phyloP scores from a whole-genome alignment of 257 asterid species.

The Jacaranda copaia region DNA sequence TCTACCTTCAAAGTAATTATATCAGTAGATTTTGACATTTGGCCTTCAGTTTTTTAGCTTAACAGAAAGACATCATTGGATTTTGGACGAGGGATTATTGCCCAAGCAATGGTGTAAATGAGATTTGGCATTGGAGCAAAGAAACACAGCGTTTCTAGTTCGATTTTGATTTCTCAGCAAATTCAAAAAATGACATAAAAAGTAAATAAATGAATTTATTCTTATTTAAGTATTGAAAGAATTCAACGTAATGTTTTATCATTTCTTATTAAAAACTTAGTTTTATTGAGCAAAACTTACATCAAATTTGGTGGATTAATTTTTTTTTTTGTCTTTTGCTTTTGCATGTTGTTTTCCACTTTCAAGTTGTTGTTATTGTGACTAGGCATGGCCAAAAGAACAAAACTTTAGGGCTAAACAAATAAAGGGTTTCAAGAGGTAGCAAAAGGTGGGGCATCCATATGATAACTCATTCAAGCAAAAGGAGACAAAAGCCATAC shows the following conservation, averaged over 20 bases:
- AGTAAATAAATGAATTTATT: too few relatives aligned
- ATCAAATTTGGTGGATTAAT: neutral
- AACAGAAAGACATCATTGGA: neutral
- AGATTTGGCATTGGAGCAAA: neutral
- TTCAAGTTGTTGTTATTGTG: neutral
- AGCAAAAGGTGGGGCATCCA: slow-evolving; percentile 30
- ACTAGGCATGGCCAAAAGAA: slow-evolving; percentile 29
- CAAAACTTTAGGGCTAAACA: slow-evolving; percentile 26
- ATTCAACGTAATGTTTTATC: neutral
- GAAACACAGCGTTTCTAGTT: neutral
- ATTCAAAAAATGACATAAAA: neutral
- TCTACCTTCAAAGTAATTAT: slow-evolving; percentile 13
- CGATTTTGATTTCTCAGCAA: slow-evolving; percentile 35
- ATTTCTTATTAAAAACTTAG: neutral
- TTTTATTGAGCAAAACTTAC: neutral
- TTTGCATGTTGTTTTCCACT: slow-evolving; percentile 27
- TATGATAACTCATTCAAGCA: slow-evolving; percentile 34
- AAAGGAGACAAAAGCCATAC: slow-evolving; percentile 42
- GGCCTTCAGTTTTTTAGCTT: neutral
- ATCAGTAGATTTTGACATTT: slow-evolving; percentile 16
- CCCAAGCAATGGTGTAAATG: slow-evolving; percentile 9
- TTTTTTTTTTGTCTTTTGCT: neutral
- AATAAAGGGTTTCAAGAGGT: slow-evolving; percentile 31
- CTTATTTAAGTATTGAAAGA: too few relatives aligned
- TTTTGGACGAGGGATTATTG: slow-evolving; percentile 8